Conservation (phyloP, 345 rosid genomes). For the Lenwebbia sp. region DNA sequence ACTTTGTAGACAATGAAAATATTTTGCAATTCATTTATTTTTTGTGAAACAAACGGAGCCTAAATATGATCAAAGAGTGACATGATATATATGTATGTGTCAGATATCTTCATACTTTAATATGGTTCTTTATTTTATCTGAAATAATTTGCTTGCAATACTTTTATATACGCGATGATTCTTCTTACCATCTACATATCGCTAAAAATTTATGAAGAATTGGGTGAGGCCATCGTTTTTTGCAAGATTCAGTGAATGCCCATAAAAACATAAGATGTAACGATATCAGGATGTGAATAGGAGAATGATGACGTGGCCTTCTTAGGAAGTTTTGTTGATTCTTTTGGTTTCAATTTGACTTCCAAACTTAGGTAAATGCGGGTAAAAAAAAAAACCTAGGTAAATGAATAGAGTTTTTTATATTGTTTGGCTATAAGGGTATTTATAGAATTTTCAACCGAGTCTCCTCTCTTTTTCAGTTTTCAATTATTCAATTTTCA, state of each 20-base stretch:
- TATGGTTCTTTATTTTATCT: neutral
- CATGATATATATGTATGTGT: neutral
- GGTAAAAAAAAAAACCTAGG: neutral
- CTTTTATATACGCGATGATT: no score
- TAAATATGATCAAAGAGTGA: neutral
- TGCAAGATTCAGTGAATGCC: neutral
- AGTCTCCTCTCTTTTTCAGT: neutral
- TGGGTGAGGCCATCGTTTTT: neutral
- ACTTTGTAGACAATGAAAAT: no score
- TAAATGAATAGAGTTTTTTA: neutral
- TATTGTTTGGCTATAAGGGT: neutral
- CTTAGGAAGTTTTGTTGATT: neutral
- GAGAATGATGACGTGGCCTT: neutral
- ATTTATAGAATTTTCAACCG: neutral
- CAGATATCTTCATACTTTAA: neutral
- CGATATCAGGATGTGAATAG: neutral
- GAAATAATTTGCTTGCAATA: neutral
- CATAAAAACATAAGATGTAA: no score
- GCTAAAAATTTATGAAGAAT: neutral
- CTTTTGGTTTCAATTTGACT: neutral
- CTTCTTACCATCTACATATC: no score
- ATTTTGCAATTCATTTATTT: no score
- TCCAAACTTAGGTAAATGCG: neutral
- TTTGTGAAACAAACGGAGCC: no score
- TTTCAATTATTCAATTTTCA: neutral